Evolutionary conservation across 768 basidiomycete species (phyloP).

Genomic region (Panellus pusillus): DNA sequence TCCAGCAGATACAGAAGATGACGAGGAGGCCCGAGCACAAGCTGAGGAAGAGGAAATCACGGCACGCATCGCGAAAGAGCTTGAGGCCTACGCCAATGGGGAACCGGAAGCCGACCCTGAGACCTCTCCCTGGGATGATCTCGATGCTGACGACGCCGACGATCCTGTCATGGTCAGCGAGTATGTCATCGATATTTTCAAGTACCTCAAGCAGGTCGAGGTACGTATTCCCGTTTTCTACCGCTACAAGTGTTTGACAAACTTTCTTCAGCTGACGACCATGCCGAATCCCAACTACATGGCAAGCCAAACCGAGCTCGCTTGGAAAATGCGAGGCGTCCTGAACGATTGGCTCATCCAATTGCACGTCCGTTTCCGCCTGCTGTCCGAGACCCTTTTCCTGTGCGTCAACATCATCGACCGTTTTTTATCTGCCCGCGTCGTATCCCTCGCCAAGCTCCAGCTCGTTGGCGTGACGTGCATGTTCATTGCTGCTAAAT

Average conservation of each 20-base stretch:
- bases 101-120: conserved; percentile 68
- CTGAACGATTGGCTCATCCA: conserved; percentile 97
- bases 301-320: conserved; percentile 89
- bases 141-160: conserved; percentile 89
- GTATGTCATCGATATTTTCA: conserved; percentile 92
- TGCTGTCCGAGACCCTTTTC: conserved; percentile 94
- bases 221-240: conserved; percentile 40
- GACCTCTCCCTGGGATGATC: conserved; percentile 77
- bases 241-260: conserved; percentile 10
- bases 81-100: conserved; percentile 47
- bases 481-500: conserved; percentile 92
- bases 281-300: conserved; percentile 96
- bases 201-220: conserved; percentile 89
- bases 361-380: conserved; percentile 88
- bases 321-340: conserved; percentile 96
- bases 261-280: conserved; percentile 54
- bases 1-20: conserved; percentile 42
- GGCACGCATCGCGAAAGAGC: conserved; percentile 47
- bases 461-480: conserved; percentile 95
- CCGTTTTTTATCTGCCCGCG: conserved; percentile 74
- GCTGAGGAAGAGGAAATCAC: conserved; percentile 47
- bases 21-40: conserved; percentile 37
- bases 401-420: conserved; percentile 92
- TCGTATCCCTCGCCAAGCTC: conserved; percentile 87
- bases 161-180: conserved; percentile 98